Conservation (phyloP, 2,329 filamentous ascomycete species). For the Aspergillus pseudoglaucus region DNA sequence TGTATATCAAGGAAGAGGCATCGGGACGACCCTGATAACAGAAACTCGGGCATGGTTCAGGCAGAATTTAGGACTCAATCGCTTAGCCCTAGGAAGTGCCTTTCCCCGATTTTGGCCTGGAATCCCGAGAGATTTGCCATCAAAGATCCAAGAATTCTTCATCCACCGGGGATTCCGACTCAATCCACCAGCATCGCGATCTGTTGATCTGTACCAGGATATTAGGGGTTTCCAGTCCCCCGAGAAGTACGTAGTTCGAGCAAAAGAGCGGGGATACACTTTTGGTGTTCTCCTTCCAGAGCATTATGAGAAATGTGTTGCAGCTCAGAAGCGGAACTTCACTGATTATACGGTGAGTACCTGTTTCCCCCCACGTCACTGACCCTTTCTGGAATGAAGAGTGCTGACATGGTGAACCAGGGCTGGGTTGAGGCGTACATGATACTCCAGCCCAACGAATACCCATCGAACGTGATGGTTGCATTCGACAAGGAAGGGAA, state of each 20-base stretch:
- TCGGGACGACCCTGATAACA: slow-evolving; percentile 33
- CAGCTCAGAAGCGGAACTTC: slow-evolving; percentile 35
- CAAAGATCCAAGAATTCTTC: slow-evolving; percentile 33
- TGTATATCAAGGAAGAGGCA: slow-evolving; percentile 27
- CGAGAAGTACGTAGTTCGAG: slow-evolving; percentile 29
- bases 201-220: slow-evolving; percentile 37
- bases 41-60: slow-evolving; percentile 23
- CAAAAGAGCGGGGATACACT: slow-evolving; percentile 28
- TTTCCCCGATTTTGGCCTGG: slow-evolving; percentile 45
- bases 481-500: slow-evolving; percentile 32
- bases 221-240: slow-evolving; percentile 31
- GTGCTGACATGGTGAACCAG: slow-evolving; percentile 12
- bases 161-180: slow-evolving; percentile 36
- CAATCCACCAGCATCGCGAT: slow-evolving; percentile 15
- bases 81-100: slow-evolving; percentile 20
- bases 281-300: slow-evolving; percentile 31
- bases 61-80: slow-evolving; percentile 17
- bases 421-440: slow-evolving; percentile 39
- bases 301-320: slow-evolving; percentile 34
- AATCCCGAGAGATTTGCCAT: slow-evolving; percentile 34
- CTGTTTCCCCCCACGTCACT: background rate
- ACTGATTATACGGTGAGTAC: slow-evolving; percentile 9
- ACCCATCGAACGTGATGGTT: slow-evolving; percentile 38
- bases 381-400: background rate
- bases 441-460: slow-evolving; percentile 25